Conservation (phyloP, 805 yeast genomes). For the Grigorovia transvaalensis region DNA sequence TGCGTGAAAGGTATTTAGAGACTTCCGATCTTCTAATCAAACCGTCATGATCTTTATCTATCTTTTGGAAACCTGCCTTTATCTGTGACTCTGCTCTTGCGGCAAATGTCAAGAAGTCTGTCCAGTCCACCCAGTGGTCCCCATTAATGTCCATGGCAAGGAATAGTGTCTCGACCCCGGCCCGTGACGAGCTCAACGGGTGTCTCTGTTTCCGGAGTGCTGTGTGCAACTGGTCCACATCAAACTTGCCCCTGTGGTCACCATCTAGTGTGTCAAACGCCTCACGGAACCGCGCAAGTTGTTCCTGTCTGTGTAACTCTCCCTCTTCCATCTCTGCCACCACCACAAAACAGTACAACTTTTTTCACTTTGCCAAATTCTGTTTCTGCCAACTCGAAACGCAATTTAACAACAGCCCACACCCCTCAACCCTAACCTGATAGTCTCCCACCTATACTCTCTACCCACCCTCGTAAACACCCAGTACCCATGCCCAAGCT, state of each 20-base stretch:
- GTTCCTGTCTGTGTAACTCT: not conserved
- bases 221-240: slow-evolving; percentile 27
- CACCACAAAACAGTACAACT: no score
- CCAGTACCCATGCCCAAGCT: slow-evolving; percentile 44
- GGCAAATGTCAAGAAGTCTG: slow-evolving; percentile 58
- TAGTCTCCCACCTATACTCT: no score
- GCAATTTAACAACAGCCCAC: no score
- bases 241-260: slow-evolving; percentile 29
- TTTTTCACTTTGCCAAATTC: no score
- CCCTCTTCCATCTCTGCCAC: not conserved
- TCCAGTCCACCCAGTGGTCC: slow-evolving; percentile 49
- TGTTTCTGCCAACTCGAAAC: no score
- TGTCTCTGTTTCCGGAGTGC: slow-evolving; percentile 43
- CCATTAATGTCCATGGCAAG: slow-evolving; percentile 47
- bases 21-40: slow-evolving; percentile 56
- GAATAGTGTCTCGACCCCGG: slow-evolving; percentile 48
- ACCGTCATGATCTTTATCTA: slow-evolving; percentile 71
- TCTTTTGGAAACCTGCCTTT: slow-evolving; percentile 50
- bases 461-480: no score
- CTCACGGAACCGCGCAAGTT: slow-evolving; percentile 26
- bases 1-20: slow-evolving; percentile 40
- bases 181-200: slow-evolving; percentile 53
- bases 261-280: slow-evolving; percentile 38
- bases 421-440: no score
- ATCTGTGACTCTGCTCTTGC: slow-evolving; percentile 62